Evolutionary conservation across 768 basidiomycete genomes (phyloP).

Genomic region (Tulasnella sp.): DNA sequence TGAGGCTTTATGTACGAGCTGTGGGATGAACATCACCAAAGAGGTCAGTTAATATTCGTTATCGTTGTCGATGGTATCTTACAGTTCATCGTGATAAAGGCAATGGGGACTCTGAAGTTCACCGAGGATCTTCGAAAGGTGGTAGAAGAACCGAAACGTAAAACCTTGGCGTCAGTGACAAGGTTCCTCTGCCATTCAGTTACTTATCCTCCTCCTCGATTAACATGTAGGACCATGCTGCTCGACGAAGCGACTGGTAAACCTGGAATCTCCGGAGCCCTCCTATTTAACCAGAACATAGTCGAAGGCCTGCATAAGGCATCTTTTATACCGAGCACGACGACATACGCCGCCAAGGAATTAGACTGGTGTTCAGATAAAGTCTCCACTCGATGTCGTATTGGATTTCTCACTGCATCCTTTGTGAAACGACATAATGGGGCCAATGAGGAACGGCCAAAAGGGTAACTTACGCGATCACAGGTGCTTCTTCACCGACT

Average conservation of each 20-base stretch:
- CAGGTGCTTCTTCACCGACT: not conserved
- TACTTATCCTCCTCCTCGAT: not conserved
- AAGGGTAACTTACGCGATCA: conserved; percentile 7
- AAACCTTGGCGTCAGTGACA: conserved; percentile 25
- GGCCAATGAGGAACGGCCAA: not conserved
- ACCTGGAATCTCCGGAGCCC: not conserved
- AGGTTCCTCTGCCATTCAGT: not conserved
- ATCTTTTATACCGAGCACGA: not conserved
- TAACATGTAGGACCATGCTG: not conserved
- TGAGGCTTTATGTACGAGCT: not conserved
- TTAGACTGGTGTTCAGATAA: not conserved
- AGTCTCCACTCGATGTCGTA: not conserved
- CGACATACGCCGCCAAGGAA: not conserved
- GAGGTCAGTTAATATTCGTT: not conserved
- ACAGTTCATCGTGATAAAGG: not conserved
- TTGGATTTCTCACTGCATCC: not conserved
- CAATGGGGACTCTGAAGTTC: not conserved
- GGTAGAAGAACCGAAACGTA: not conserved
- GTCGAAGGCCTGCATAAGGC: not conserved
- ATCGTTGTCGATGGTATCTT: not conserved
- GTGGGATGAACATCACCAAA: not conserved
- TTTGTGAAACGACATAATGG: not conserved
- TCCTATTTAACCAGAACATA: not conserved
- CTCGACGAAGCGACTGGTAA: conserved; percentile 6
- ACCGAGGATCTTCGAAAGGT: not conserved